Evolutionary conservation across 75 land plant species (phyloP).

Genomic region (Ceratopteris richardii): DNA sequence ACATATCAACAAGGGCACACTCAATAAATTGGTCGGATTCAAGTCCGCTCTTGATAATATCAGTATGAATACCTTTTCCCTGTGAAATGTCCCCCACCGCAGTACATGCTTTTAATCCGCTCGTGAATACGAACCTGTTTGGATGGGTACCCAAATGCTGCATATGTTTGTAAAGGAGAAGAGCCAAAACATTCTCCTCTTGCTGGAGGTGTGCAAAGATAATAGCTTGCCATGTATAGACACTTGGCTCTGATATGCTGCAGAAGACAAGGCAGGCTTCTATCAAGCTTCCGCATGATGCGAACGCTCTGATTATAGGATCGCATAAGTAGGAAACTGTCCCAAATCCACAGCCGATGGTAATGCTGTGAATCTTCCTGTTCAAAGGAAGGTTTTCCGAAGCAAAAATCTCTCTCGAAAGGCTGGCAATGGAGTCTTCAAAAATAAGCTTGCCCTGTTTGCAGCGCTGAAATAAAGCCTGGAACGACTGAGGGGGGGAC

Average conservation of each 20-base stretch:
- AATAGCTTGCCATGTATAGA: slow-evolving; percentile 4
- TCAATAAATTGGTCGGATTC: slow-evolving; percentile 12
- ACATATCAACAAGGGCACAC: slow-evolving; percentile 28
- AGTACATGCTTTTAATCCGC: slow-evolving; percentile 36
- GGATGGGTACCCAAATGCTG: slow-evolving; percentile 11
- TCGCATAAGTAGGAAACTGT: not conserved
- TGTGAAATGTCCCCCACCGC: slow-evolving; percentile 44
- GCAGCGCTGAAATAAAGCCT: no score
- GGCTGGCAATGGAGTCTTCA: no score
- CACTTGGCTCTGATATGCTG: not conserved
- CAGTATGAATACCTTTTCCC: slow-evolving; percentile 46
- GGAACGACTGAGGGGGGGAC: no score
- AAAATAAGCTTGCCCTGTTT: no score
- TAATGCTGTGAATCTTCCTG: no score
- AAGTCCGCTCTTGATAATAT: slow-evolving; percentile 28
- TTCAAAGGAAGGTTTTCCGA: no score
- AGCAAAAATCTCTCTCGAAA: no score
- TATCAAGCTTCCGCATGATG: not conserved
- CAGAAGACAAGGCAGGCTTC: slow-evolving; percentile 2
- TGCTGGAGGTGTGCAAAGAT: slow-evolving; percentile 2
- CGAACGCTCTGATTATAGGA: not conserved
- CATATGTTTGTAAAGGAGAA: not conserved
- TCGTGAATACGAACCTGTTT: slow-evolving; percentile 34
- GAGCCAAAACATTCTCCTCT: not conserved
- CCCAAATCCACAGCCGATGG: no score